Evolutionary conservation across 768 basidiomycete genomes (phyloP).

Genomic region (Paxillus ammoniavirescens): DNA sequence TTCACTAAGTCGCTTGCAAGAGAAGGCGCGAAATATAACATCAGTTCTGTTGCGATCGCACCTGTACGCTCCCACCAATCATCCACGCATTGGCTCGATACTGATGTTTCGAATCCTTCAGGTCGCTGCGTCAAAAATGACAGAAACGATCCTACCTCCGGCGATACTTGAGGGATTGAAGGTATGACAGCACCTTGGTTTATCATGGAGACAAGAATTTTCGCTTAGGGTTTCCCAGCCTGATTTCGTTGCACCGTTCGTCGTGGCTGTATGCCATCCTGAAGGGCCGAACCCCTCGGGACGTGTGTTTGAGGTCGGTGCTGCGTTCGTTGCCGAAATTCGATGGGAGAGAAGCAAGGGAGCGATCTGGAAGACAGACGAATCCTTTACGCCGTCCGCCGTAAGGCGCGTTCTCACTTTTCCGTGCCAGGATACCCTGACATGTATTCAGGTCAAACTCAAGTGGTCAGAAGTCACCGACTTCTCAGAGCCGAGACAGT

Average conservation of each 20-base stretch:
- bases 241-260: constrained; percentile 90
- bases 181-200: constrained; percentile 33
- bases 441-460: constrained; percentile 59
- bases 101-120: constrained; percentile 25
- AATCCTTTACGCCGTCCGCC: constrained; percentile 90
- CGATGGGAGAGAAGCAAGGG: constrained; percentile 93
- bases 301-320: constrained; percentile 89
- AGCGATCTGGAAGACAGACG: constrained; percentile 84
- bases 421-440: not conserved
- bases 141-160: constrained; percentile 90
- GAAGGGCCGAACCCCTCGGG: constrained; percentile 79
- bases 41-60: constrained; percentile 83
- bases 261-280: constrained; percentile 83
- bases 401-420: constrained; percentile 39
- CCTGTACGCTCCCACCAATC: constrained; percentile 54
- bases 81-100: not conserved
- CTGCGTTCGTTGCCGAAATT: constrained; percentile 87
- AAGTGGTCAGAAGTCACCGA: constrained; percentile 82
- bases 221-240: constrained; percentile 42
- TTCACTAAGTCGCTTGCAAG: constrained; percentile 92
- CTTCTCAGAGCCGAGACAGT: constrained; percentile 72
- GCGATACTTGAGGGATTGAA: constrained; percentile 89
- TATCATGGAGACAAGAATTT: not conserved
- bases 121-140: constrained; percentile 97
- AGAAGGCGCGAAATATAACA: constrained; percentile 91